Percentiles rank a stretch among this genome's conserved stretches.
These are phyloP conservation scores for Jimgerdemannia flammicorona DNA, from an alignment of 192 early-diverging fungal genomes.

Conservation along the genomic window DNA sequence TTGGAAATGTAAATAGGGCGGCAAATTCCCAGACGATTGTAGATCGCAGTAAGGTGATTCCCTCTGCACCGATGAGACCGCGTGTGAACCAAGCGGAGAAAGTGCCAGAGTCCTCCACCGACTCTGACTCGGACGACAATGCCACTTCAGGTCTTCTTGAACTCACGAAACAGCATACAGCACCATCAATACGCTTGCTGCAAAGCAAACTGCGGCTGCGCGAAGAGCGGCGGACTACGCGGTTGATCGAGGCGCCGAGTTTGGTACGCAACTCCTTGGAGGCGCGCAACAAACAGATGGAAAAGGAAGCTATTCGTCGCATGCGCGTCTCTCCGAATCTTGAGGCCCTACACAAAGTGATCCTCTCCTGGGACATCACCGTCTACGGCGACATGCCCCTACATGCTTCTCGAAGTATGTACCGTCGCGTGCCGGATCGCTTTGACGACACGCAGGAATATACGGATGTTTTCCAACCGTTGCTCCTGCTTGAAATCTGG, in stretches of 20 bases:
- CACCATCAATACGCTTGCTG: no score
- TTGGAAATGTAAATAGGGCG: neutral
- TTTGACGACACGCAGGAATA: constrained; percentile 65
- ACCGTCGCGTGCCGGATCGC: constrained; percentile 44
- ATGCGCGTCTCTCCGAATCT: constrained; percentile 40
- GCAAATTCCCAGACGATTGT: neutral
- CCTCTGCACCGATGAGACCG: neutral
- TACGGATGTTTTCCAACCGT: constrained; percentile 66
- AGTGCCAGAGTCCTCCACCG: neutral
- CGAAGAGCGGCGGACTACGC: neutral
- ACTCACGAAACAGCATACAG: no score
- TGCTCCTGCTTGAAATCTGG: constrained; percentile 85
- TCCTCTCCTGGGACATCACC: constrained; percentile 61
- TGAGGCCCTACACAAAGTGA: constrained; percentile 46
- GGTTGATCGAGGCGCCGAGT: neutral
- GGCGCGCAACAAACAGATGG: constrained; percentile 36
- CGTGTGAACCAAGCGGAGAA: neutral
- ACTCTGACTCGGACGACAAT: neutral
- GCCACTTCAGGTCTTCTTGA: neutral
- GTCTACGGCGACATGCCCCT: constrained; percentile 54
- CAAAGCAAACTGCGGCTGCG: neutral
- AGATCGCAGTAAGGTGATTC: neutral
- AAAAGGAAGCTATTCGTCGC: neutral
- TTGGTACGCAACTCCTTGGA: constrained; percentile 15
- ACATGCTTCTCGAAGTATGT: constrained; percentile 10